Conservation (phyloP, 306 rosid species). For the Citrullus mucosospermus region DNA sequence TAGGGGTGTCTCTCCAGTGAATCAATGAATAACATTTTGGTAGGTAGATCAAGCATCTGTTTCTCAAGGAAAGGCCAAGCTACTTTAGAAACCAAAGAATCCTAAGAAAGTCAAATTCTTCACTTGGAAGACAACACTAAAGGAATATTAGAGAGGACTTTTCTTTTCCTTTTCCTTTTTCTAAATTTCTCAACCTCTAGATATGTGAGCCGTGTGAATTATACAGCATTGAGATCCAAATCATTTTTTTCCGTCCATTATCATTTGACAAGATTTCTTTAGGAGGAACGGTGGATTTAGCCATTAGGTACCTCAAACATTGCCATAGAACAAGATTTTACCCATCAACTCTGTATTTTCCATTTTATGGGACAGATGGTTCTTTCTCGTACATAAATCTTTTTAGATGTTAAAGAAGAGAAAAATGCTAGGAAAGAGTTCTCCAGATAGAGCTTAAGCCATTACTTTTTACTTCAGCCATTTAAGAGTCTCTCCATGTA, state of each 20-base stretch:
- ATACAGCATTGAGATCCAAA: neutral
- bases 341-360: neutral
- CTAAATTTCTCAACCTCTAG: neutral
- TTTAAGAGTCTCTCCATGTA: neutral
- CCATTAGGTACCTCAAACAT: neutral
- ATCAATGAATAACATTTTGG: neutral
- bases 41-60: neutral
- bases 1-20: neutral
- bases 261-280: neutral
- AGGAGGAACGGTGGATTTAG: neutral
- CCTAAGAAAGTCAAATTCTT: neutral
- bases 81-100: neutral
- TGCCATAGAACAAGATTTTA: neutral
- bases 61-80: neutral
- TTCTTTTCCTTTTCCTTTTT: too few species aligned
- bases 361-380: neutral
- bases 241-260: neutral
- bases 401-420: neutral
- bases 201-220: neutral
- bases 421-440: neutral
- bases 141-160: neutral
- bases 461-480: neutral
- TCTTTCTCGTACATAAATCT: neutral
- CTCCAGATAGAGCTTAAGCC: neutral
- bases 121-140: neutral